A percentile compares a stretch with the other conserved stretches of the same genome.
Conservation (phyloP, 169 alveolate species). For the Theileria luwenshuni region DNA sequence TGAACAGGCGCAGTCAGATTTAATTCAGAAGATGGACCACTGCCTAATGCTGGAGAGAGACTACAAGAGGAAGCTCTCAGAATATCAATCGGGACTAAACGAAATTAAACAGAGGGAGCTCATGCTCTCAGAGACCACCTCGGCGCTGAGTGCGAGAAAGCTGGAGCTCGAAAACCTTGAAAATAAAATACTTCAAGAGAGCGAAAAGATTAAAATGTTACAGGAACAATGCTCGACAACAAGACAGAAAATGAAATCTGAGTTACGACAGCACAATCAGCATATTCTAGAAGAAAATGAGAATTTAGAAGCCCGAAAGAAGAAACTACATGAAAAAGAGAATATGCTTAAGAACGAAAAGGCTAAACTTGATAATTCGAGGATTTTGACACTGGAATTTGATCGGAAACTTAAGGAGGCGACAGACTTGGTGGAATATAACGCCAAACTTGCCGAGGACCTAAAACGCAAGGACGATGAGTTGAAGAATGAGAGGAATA, state of each 20-base stretch:
- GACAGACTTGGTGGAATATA: conserved; percentile 44
- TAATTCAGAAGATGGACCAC: conserved; percentile 47
- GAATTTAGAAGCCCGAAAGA: conserved; percentile 36
- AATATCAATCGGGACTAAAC: conserved; percentile 50
- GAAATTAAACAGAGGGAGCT: conserved; percentile 45
- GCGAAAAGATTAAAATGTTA: conserved; percentile 38
- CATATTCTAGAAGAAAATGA: conserved; percentile 42
- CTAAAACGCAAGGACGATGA: conserved; percentile 43
- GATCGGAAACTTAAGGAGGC: conserved; percentile 48
- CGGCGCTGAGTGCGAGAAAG: conserved; percentile 44
- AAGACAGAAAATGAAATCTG: conserved; percentile 41
- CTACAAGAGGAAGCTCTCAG: conserved; percentile 39
- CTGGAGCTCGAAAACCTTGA: conserved; percentile 60
- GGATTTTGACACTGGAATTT: conserved; percentile 27
- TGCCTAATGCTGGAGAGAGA: conserved; percentile 52
- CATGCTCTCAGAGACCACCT: conserved; percentile 46
- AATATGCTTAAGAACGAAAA: conserved; percentile 26
- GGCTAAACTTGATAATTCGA: conserved; percentile 40
- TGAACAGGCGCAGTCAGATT: conserved; percentile 40
- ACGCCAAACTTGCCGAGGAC: conserved; percentile 49
- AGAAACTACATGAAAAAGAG: conserved; percentile 46
- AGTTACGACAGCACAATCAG: conserved; percentile 40
- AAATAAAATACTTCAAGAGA: conserved; percentile 36
- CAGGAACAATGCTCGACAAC: conserved; percentile 49
- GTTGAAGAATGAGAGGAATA: conserved; percentile 41